Evolutionary conservation across 1,139 yeast genomes (phyloP).

Genomic region (Trichomonascaceae sp.): DNA sequence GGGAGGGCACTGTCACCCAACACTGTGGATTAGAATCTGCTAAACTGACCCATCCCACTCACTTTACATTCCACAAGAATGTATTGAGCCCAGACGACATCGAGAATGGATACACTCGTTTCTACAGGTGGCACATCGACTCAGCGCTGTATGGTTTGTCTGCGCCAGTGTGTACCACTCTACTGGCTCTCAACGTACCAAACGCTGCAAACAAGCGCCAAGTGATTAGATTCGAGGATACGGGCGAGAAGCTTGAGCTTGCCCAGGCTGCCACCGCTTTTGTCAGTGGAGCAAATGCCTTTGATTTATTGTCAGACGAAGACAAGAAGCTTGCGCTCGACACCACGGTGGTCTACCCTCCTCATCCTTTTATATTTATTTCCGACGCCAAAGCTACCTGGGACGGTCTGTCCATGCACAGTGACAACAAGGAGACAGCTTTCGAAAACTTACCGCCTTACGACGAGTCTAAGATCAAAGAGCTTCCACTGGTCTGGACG

Average conservation of each 20-base stretch:
- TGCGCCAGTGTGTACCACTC: conserved; percentile 76
- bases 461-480: conserved; percentile 66
- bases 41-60: conserved; percentile 67
- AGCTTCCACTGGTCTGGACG: conserved; percentile 80
- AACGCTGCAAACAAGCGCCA: conserved; percentile 24
- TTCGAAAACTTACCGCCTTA: conserved; percentile 62
- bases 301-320: conserved; percentile 47
- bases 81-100: conserved; percentile 51
- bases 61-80: conserved; percentile 61
- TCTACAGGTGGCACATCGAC: conserved; percentile 89
- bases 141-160: conserved; percentile 75
- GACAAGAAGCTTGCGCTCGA: conserved; percentile 61
- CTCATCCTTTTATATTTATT: conserved; percentile 80
- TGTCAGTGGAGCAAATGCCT: conserved; percentile 69
- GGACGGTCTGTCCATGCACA: conserved; percentile 75
- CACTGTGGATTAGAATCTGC: conserved; percentile 63
- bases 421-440: conserved; percentile 59
- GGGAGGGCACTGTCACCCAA: conserved; percentile 57
- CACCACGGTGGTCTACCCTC: conserved; percentile 76
- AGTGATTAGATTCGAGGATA: conserved; percentile 52
- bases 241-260: conserved; percentile 47
- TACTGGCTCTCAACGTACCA: conserved; percentile 75
- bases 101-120: conserved; percentile 53
- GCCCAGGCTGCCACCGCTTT: conserved; percentile 84
- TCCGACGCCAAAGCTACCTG: conserved; percentile 69